Evolutionary conservation across 2,329 filamentous ascomycete species (phyloP), one percentile per base, ranked within the genome.

Genomic region (Scedosporium minutisporum): DNA sequence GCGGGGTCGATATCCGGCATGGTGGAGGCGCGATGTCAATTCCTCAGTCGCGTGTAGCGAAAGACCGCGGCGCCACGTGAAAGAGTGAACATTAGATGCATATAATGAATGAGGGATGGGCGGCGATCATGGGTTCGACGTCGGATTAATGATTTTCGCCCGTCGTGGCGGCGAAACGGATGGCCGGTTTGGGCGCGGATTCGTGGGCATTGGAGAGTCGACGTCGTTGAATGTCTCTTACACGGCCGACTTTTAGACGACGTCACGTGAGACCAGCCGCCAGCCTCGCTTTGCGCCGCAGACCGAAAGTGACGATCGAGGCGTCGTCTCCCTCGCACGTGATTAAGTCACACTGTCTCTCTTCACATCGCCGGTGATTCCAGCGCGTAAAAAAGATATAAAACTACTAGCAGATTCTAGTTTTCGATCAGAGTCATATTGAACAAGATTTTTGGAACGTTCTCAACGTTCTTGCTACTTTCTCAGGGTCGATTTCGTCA

Each of bases 1-100:
- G 86, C 84, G 70, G 86, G 86, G 78, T 88, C 86, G 76, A 88
- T 88, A 76, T 88, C 86, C 69, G 85, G 85, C 85, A 88, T 88
- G 67, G 69, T 71, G 69, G 68, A 58, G 63, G 63, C 64, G 65
- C 65, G 60, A 57, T 21, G 38, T 69, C 67, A 70, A 67, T 67
- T 69, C 68, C 69, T 65, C 67, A 68, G 78, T 80, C 79, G 80
- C 80, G 78, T 76, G 76, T 77, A 72, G 72, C 73, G 70, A 69
- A 71, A 65, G 66, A 73, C 77, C 77, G 75, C 76, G 73, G 77
- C 77, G 76, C 77, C 72, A 72, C 72, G 75, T 72, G 72, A 69
- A 71, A 72, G 69, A 67, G 64, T 70, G 71, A 67, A 75, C 76
- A 79, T 78, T 75, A 73, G 75, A 72, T 70, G 72, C 75, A 77